Percentiles rank a stretch among this genome's conserved stretches.
phyloP scores from a whole-genome alignment of 2,329 filamentous ascomycete species.

The Aspergillus tamarii region DNA sequence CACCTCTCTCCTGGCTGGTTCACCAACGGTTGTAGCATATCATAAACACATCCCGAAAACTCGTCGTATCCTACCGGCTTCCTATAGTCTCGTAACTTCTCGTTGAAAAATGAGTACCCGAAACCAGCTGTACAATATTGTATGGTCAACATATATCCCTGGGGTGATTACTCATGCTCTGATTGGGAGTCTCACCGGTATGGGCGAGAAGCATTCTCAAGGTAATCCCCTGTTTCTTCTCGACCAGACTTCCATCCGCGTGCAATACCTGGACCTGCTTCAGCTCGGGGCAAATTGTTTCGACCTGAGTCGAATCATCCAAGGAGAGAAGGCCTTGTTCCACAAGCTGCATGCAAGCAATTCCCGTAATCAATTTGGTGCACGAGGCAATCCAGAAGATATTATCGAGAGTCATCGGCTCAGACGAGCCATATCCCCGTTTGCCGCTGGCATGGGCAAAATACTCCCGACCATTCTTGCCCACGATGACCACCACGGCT shows the following conservation, averaged over 20 bases:
- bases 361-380: background rate
- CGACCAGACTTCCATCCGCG: background rate
- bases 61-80: background rate
- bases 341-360: background rate
- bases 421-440: background rate
- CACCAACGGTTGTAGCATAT: slow-evolving; percentile 58
- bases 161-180: background rate
- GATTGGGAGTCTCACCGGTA: background rate
- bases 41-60: slow-evolving; percentile 49
- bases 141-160: background rate
- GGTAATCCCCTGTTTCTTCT: background rate
- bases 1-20: slow-evolving; percentile 66
- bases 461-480: background rate
- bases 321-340: background rate
- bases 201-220: background rate
- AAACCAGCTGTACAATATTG: background rate
- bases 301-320: background rate
- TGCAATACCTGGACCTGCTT: background rate
- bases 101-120: background rate
- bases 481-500: background rate
- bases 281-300: background rate
- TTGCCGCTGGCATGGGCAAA: background rate
- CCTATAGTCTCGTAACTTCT: background rate
- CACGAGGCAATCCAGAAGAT: background rate
- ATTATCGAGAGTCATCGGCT: background rate